Evolutionary conservation across 2,329 filamentous ascomycete genomes (phyloP).

Genomic region (Fusarium staphyleae): DNA sequence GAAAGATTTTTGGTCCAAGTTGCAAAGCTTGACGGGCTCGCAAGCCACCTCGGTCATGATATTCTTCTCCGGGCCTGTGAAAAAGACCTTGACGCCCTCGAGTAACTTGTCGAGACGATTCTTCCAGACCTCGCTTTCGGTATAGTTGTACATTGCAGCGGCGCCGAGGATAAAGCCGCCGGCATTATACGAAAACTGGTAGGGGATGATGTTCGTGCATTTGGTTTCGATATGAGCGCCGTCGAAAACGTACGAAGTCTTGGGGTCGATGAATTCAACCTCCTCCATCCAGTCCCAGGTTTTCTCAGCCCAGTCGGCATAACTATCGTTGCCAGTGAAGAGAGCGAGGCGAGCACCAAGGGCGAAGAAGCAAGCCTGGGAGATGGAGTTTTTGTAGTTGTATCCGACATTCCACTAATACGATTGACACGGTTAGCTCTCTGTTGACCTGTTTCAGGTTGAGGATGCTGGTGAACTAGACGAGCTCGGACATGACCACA

Average conservation of each 20-base stretch:
- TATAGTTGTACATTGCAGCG: constrained; percentile 74
- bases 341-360: constrained; percentile 72
- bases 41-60: constrained; percentile 73
- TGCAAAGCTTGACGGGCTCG: constrained; percentile 66
- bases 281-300: constrained; percentile 73
- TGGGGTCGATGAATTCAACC: constrained; percentile 63
- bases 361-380: constrained; percentile 69
- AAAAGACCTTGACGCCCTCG: constrained; percentile 61
- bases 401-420: constrained; percentile 76
- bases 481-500: not conserved
- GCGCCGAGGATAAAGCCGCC: constrained; percentile 71
- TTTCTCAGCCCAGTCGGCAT: constrained; percentile 77
- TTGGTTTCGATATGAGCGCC: constrained; percentile 64
- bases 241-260: constrained; percentile 67
- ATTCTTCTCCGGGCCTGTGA: constrained; percentile 56
- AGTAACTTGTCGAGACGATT: constrained; percentile 64
- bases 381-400: constrained; percentile 76
- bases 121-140: constrained; percentile 60
- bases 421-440: constrained; percentile 9
- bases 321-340: constrained; percentile 80
- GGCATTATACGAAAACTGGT: constrained; percentile 75
- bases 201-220: constrained; percentile 64
- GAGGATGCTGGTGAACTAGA: not conserved
- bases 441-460: not conserved
- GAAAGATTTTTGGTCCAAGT: constrained; percentile 68